phyloP scores from a whole-genome alignment of 2,329 filamentous ascomycete genomes.

The Penicillium corylophilum region DNA sequence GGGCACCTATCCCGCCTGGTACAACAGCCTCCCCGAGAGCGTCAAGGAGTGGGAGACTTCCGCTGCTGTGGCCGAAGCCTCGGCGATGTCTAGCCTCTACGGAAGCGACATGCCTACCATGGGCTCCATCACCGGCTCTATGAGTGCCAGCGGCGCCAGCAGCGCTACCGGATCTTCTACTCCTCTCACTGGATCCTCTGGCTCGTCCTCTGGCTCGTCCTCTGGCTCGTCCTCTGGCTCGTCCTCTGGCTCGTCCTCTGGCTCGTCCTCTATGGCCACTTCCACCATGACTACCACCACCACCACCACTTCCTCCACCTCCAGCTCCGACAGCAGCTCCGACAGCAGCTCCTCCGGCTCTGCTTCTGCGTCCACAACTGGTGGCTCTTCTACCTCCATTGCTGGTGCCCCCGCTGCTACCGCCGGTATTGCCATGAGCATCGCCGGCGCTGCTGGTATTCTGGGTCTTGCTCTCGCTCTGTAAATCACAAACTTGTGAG shows the following conservation, averaged over 20 bases:
- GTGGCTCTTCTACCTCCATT: constrained; percentile 8
- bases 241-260: constrained; percentile 3
- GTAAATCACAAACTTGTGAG: neutral
- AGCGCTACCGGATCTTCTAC: neutral
- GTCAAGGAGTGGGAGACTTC: constrained; percentile 15
- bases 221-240: no score
- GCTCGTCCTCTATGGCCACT: neutral
- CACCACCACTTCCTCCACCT: constrained; percentile 2
- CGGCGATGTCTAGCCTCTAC: constrained; percentile 2
- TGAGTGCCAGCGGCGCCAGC: neutral
- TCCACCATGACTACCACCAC: constrained; percentile 2
- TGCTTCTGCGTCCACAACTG: neutral
- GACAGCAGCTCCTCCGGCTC: neutral
- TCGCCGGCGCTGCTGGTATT: constrained; percentile 19
- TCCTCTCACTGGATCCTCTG: constrained; percentile 2
- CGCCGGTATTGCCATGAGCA: constrained; percentile 13
- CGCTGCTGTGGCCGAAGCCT: constrained; percentile 6
- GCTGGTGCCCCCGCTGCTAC: constrained; percentile 15
- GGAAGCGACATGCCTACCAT: neutral
- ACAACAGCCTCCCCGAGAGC: constrained; percentile 14
- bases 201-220: neutral
- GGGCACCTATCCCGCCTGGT: constrained; percentile 18
- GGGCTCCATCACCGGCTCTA: neutral
- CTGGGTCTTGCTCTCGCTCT: constrained; percentile 21
- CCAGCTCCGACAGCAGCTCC: constrained; percentile 3